phyloP scores from a whole-genome alignment of 352 stramenopile genomes.

The Blastocystis sp. region DNA sequence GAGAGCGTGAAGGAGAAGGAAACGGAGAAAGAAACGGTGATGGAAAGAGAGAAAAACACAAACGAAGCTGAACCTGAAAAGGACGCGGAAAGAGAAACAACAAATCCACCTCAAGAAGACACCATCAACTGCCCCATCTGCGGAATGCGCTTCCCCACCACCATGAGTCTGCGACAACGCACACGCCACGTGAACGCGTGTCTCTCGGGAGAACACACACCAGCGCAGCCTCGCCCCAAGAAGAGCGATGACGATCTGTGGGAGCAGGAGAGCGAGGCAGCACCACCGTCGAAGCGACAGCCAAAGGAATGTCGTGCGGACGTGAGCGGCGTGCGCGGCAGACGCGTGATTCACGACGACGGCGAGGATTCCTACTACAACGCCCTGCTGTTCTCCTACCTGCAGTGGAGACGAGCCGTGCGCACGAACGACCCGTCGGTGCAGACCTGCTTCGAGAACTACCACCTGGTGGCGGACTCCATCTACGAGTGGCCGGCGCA shows the following conservation, averaged over 20 bases:
- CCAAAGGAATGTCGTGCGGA: not conserved
- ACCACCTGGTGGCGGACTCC: not conserved
- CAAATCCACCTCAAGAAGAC: too few species aligned
- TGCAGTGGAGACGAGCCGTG: not conserved
- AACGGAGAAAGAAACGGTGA: not conserved
- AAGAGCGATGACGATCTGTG: constrained; percentile 6
- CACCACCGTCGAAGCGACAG: not conserved
- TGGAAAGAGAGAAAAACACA: not conserved
- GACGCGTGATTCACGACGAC: constrained; percentile 32
- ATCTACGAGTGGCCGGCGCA: constrained; percentile 10
- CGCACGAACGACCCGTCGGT: not conserved
- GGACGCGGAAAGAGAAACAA: too few species aligned
- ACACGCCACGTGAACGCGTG: constrained; percentile 49
- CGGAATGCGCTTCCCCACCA: not conserved
- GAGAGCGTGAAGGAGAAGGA: not conserved
- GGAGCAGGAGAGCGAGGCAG: constrained; percentile 10
- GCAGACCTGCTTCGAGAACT: not conserved
- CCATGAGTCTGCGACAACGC: constrained; percentile 7
- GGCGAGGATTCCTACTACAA: constrained; percentile 32
- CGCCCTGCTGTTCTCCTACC: constrained; percentile 14
- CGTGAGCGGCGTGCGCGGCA: not conserved
- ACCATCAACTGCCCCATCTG: constrained; percentile 59
- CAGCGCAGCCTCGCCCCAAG: not conserved
- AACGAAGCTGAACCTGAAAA: too few species aligned
- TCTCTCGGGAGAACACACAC: not conserved